Base-by-base conservation (phyloP, 139 green algal genomes). In the Auxenochlorella protothecoides region DNA sequence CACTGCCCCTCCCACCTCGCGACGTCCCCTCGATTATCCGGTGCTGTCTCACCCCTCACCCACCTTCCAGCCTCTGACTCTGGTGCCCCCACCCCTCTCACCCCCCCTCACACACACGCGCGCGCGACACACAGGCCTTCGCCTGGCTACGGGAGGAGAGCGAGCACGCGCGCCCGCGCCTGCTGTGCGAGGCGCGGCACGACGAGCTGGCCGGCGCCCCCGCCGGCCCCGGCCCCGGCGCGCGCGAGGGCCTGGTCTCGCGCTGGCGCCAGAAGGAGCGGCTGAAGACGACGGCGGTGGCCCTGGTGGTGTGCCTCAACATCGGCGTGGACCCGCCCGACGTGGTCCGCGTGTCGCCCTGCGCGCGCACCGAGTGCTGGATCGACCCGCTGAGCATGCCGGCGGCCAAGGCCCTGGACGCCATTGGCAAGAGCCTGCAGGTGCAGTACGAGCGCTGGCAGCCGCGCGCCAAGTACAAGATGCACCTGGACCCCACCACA, bases 361-460 rank as follows among this genome's bases (percentile, higher is more conserved):
- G 95, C 72, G 93, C 95, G 0, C 83, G 92, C 4, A 77, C 96
- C 63, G 92, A 99, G 82, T 96, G 91, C 84, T 96, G 92, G 93
- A 84, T 94, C 57, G 92, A 99, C 79, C 95, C 95, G 8, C 79
- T 95, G 52, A 92, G 87, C 14, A 97, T 96, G 87, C 89, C 92
- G 74, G 83, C 91, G 0, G 87, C 91, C 4, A 98, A 97, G 76
- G 93, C 92, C 3, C 81, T 99, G 53, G 95, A 99, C 53, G 89
- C 87, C 3, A 97, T 99, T 63, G 94, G 88, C 72, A 98, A 97
- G 74, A 95, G 93, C 73, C 85, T 99, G n/a, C 95, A 99, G 79
- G 87, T 88, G 56, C 94, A 98, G 80, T 99, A 99, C 81, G 95
- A 99, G 81, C 85, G 95, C 5, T 99, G 95, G 95, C 95, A 99